A percentile compares a stretch with the other conserved stretches of the same genome.
Conservation (phyloP, 352 stramenopile genomes). For the Globisporangium canariense region DNA sequence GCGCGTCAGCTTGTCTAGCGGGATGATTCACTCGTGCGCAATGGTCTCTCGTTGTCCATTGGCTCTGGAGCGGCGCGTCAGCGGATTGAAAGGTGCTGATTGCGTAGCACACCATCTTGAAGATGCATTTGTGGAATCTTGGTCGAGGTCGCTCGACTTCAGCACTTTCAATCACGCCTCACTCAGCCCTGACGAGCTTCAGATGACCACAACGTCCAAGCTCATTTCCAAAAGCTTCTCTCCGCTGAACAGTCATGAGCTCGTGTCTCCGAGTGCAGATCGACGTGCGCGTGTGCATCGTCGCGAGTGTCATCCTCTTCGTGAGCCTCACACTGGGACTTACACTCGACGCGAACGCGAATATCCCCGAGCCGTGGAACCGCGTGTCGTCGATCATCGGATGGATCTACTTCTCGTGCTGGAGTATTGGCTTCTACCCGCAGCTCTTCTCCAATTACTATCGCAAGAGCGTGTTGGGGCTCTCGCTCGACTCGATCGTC, state of each 20-base stretch:
- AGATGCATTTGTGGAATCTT: background rate
- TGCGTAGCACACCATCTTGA: background rate
- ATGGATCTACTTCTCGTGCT: slow-evolving; percentile 92
- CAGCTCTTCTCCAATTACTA: slow-evolving; percentile 93
- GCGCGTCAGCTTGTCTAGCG: background rate
- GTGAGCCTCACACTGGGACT: background rate
- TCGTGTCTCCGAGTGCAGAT: background rate
- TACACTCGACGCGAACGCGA: slow-evolving; percentile 39
- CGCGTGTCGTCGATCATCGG: slow-evolving; percentile 86
- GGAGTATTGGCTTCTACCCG: slow-evolving; percentile 89
- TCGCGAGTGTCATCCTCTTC: background rate
- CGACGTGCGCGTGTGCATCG: slow-evolving; percentile 1
- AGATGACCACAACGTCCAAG: background rate
- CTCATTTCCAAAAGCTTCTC: background rate
- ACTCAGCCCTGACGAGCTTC: background rate
- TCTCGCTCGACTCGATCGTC: slow-evolving; percentile 92
- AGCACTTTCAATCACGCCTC: background rate
- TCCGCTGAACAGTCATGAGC: background rate
- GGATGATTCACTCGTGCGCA: background rate
- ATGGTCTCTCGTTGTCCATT: background rate
- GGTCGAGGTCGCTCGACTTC: background rate
- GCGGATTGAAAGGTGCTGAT: background rate
- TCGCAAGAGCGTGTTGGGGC: slow-evolving; percentile 83
- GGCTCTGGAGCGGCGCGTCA: background rate
- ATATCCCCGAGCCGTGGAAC: slow-evolving; percentile 84